Conservation (phyloP, 805 yeast species). For the Lachancea nothofagi region DNA sequence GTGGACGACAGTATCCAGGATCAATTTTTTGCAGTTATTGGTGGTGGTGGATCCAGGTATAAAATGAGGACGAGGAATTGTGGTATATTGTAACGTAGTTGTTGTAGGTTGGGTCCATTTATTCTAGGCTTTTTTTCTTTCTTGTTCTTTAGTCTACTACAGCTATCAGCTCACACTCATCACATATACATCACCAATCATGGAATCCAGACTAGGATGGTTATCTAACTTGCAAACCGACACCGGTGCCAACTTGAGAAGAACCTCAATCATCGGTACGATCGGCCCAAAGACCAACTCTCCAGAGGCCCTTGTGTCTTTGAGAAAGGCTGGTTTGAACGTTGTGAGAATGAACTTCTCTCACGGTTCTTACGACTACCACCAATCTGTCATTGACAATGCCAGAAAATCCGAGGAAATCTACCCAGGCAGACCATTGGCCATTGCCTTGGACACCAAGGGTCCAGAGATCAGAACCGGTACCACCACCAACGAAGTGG, state of each 20-base stretch:
- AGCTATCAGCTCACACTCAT: neutral
- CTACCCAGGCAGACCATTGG: slow-evolving; percentile 93
- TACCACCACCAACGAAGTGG: slow-evolving; percentile 73
- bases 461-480: slow-evolving; percentile 99
- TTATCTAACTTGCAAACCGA: slow-evolving; percentile 71
- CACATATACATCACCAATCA: slow-evolving; percentile 22
- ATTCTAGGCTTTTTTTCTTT: neutral
- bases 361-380: slow-evolving; percentile 97
- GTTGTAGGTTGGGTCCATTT: neutral
- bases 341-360: slow-evolving; percentile 99
- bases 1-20: no score
- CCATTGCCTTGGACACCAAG: slow-evolving; percentile 97
- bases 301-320: slow-evolving; percentile 73
- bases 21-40: no score
- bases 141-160: neutral
- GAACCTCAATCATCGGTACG: slow-evolving; percentile 96
- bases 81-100: neutral
- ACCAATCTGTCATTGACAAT: slow-evolving; percentile 93
- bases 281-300: slow-evolving; percentile 97
- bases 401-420: slow-evolving; percentile 89
- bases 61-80: no score
- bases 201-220: slow-evolving; percentile 66
- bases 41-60: slow-evolving; percentile 5
- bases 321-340: slow-evolving; percentile 96
- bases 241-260: slow-evolving; percentile 78